phyloP scores from a whole-genome alignment of 2,329 filamentous ascomycete genomes.

The Chaetothyriales sp. region DNA sequence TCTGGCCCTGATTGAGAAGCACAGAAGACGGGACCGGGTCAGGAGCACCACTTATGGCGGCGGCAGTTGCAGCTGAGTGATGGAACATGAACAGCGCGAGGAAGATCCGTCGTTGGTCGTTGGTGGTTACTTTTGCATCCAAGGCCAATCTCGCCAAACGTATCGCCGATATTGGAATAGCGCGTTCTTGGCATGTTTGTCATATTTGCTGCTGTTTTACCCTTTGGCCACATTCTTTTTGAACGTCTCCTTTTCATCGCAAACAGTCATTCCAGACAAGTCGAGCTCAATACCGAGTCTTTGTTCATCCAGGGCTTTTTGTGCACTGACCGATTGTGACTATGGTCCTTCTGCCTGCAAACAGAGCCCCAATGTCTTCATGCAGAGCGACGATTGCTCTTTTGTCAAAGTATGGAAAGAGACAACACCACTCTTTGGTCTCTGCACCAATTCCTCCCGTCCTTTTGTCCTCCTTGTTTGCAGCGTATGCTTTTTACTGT shows the following conservation, averaged over 20 bases:
- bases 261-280: neutral
- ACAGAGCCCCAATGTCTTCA: neutral
- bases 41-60: neutral
- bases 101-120: neutral
- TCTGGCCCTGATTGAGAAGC: constrained; percentile 4
- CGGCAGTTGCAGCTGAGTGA: neutral
- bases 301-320: neutral
- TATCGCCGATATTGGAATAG: neutral
- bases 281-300: neutral
- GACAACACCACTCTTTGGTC: neutral
- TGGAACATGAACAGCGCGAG: neutral
- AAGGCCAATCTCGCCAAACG: neutral
- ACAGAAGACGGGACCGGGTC: neutral
- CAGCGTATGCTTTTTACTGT: neutral
- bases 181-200: neutral
- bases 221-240: neutral
- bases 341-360: neutral
- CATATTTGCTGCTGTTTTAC: neutral
- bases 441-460: neutral
- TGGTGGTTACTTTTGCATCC: neutral
- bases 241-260: neutral
- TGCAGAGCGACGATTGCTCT: neutral
- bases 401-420: neutral
- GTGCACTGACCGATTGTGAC: neutral
- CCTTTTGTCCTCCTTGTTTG: neutral